phyloP scores from a whole-genome alignment of 805 yeast genomes.

The Ogataea ramenticola region DNA sequence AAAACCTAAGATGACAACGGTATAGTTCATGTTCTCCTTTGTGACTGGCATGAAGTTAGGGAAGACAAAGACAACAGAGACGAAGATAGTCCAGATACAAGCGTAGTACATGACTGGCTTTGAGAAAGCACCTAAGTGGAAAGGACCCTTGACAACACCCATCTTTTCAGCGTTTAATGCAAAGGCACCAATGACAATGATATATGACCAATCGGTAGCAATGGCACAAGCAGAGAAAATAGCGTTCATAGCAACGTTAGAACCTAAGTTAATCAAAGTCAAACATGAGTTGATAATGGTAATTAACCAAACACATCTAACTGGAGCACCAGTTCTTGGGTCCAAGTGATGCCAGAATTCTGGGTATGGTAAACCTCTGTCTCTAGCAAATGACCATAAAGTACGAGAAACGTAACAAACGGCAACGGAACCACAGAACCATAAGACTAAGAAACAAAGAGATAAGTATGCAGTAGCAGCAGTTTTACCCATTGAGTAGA shows the following conservation, averaged over 20 bases:
- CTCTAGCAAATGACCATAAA: conserved; percentile 52
- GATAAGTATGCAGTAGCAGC: conserved; percentile 48
- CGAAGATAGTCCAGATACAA: conserved; percentile 38
- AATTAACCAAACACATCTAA: conserved; percentile 37
- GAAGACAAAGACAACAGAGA: conserved; percentile 42
- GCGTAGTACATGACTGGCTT: conserved; percentile 33
- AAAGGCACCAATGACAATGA: conserved; percentile 35
- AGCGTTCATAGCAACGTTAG: conserved; percentile 43
- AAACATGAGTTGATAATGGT: conserved; percentile 34
- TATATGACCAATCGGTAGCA: conserved; percentile 44
- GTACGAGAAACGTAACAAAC: conserved; percentile 44
- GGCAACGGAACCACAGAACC: conserved; percentile 47
- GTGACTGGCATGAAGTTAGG: conserved; percentile 40
- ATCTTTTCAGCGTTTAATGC: conserved; percentile 36
- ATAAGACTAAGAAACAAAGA: conserved; percentile 40
- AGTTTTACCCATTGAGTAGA: conserved; percentile 42
- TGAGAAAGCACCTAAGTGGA: conserved; percentile 37
- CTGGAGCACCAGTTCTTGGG: conserved; percentile 34
- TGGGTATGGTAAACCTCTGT: conserved; percentile 43
- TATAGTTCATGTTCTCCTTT: conserved; percentile 45
- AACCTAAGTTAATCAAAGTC: conserved; percentile 35
- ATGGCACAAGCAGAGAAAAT: conserved; percentile 48
- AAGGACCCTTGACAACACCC: conserved; percentile 43
- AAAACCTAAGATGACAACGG: conserved; percentile 41
- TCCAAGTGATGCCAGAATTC: conserved; percentile 33